These are phyloP conservation scores for Plasmodium ovale DNA, from an alignment of 169 alveolate genomes.

Conservation along the genomic window DNA sequence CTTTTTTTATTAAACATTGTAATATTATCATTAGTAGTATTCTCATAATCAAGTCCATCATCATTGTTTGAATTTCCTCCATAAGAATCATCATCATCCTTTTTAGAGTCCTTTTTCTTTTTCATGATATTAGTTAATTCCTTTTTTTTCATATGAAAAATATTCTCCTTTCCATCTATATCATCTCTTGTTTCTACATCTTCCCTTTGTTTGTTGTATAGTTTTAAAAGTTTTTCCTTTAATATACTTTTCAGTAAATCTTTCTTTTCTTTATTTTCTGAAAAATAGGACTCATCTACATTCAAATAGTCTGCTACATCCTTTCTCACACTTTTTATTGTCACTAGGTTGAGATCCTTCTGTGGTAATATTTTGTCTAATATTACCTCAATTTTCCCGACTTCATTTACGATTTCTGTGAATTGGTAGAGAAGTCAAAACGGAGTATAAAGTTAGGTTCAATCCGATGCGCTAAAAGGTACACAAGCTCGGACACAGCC, in stretches of 20 bases:
- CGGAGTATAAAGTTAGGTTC: too few species aligned
- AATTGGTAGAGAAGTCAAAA: too few species aligned
- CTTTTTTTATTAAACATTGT: conserved; percentile 19
- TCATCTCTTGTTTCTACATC: conserved; percentile 7
- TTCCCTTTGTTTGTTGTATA: conserved; percentile 50
- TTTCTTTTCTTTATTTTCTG: conserved; percentile 64
- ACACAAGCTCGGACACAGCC: too few species aligned
- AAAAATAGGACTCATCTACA: conserved; percentile 60
- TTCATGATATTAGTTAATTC: background rate
- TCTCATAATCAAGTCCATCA: background rate
- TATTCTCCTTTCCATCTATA: background rate
- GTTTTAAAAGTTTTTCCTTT: conserved; percentile 46
- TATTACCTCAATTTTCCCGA: conserved; percentile 34
- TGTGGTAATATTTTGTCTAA: conserved; percentile 66
- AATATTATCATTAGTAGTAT: background rate
- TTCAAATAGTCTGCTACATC: conserved; percentile 69
- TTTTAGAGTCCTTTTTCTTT: background rate
- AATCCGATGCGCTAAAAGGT: too few species aligned
- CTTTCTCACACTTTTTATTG: conserved; percentile 69
- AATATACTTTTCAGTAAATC: conserved; percentile 53
- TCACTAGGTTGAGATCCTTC: conserved; percentile 47
- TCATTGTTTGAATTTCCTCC: background rate
- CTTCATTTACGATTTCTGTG: conserved; percentile 8
- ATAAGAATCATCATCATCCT: conserved; percentile 11
- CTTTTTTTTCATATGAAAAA: conserved; percentile 3